A percentile compares a stretch with the other conserved stretches of the same genome.
These are phyloP conservation scores for Aspergillus latus DNA, from an alignment of 2,329 filamentous ascomycete genomes.

Conservation along the genomic window DNA sequence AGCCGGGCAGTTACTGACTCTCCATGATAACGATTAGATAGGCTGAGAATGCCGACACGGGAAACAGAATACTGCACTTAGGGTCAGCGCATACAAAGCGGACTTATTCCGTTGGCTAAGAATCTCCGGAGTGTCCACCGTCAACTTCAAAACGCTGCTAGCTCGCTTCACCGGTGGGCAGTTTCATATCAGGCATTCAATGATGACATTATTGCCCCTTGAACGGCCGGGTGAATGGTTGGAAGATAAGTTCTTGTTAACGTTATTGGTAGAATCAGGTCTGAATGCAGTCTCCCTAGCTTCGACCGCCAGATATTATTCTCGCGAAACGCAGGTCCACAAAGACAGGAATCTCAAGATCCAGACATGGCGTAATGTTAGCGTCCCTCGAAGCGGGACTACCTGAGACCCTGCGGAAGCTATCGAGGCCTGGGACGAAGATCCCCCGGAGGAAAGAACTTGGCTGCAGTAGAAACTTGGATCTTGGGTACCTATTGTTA, in stretches of 20 bases:
- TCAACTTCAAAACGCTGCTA: constrained; percentile 13
- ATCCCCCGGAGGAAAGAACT: constrained; percentile 13
- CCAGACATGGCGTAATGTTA: not conserved
- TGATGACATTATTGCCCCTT: not conserved
- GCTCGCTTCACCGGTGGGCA: not conserved
- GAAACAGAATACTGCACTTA: not conserved
- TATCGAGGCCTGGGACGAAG: constrained; percentile 9
- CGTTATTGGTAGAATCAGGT: not conserved
- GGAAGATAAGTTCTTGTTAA: not conserved
- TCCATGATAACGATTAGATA: not conserved
- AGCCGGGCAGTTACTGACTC: not conserved
- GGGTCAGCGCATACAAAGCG: constrained; percentile 11
- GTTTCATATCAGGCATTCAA: not conserved
- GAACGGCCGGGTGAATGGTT: not conserved
- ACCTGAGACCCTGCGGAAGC: constrained; percentile 6
- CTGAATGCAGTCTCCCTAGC: not conserved
- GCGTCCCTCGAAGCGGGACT: constrained; percentile 8
- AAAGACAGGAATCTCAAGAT: not conserved
- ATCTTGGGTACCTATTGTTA: not conserved
- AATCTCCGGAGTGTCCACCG: constrained; percentile 10
- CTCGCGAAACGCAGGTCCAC: not conserved
- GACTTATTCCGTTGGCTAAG: constrained; percentile 18
- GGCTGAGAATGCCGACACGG: not conserved
- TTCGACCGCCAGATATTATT: not conserved
- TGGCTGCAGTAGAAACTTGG: not conserved